These are phyloP conservation scores for Actinomucor elegans DNA, from an alignment of 371 early-diverging fungal genomes.

Conservation along the genomic window DNA sequence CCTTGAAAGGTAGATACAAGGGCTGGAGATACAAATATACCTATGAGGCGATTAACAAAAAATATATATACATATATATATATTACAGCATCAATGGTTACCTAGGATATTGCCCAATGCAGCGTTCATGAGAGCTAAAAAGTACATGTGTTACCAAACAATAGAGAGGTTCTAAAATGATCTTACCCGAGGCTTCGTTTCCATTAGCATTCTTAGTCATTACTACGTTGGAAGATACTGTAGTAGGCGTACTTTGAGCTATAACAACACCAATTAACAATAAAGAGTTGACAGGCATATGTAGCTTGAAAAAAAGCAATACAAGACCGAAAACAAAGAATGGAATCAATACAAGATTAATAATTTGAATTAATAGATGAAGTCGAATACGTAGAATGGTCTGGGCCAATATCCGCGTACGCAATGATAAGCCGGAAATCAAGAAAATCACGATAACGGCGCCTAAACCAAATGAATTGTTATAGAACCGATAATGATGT, in stretches of 20 bases:
- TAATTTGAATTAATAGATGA: conserved; percentile 65
- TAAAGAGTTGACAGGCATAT: conserved; percentile 51
- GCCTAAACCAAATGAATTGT: conserved; percentile 23
- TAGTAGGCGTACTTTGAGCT: conserved; percentile 72
- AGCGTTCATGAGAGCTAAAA: conserved; percentile 68
- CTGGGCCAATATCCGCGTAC: conserved; percentile 59
- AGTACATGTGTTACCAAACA: no score
- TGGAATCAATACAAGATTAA: conserved; percentile 65
- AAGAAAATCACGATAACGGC: conserved; percentile 70
- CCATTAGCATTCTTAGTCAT: conserved; percentile 78
- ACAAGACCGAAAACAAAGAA: conserved; percentile 64
- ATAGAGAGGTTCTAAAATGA: background rate
- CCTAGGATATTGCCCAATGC: conserved; percentile 69
- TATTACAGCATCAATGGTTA: conserved; percentile 8
- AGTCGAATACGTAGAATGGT: conserved; percentile 62
- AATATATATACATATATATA: background rate
- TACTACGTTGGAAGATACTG: conserved; percentile 77
- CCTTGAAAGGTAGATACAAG: conserved; percentile 38
- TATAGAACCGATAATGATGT: background rate
- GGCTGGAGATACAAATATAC: conserved; percentile 71
- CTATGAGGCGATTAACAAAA: conserved; percentile 17
- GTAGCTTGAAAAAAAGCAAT: conserved; percentile 43
- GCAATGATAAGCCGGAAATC: conserved; percentile 70
- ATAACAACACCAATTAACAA: conserved; percentile 70
- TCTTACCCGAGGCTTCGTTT: conserved; percentile 63